Conservation (phyloP, 345 rosid species). For the Salix purpurea region DNA sequence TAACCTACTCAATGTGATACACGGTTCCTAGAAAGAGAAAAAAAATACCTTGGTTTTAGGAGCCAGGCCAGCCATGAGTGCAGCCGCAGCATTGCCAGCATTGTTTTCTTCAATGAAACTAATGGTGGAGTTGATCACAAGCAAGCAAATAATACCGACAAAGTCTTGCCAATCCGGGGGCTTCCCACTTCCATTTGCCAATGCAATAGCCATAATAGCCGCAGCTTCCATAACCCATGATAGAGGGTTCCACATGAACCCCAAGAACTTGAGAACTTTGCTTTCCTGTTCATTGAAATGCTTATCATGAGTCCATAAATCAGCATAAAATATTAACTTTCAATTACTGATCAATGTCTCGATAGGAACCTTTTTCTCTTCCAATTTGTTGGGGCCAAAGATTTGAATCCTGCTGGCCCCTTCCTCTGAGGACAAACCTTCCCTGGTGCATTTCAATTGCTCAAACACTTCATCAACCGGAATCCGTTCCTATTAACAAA, state of each 20-base stretch:
- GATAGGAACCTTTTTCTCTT: slow-evolving; percentile 59
- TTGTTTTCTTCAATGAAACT: slow-evolving; percentile 35
- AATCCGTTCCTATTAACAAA: slow-evolving; percentile 55
- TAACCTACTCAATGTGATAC: background rate
- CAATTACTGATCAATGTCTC: background rate
- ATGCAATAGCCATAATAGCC: slow-evolving; percentile 28
- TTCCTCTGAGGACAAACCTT: slow-evolving; percentile 58
- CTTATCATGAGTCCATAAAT: background rate
- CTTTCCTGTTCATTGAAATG: slow-evolving; percentile 19
- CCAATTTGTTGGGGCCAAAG: slow-evolving; percentile 89
- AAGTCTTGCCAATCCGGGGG: slow-evolving; percentile 32
- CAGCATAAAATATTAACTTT: background rate
- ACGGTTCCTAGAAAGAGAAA: background rate
- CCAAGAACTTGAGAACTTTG: slow-evolving; percentile 28
- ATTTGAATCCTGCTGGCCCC: slow-evolving; percentile 70
- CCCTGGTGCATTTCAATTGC: slow-evolving; percentile 69
- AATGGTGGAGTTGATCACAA: slow-evolving; percentile 30
- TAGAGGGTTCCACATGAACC: slow-evolving; percentile 32
- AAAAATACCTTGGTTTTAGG: slow-evolving; percentile 27
- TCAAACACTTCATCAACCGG: slow-evolving; percentile 88
- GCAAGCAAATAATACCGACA: slow-evolving; percentile 23
- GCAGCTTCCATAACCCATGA: slow-evolving; percentile 36
- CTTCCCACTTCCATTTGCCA: slow-evolving; percentile 24
- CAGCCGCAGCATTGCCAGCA: slow-evolving; percentile 32
- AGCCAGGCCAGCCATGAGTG: slow-evolving; percentile 30